Base-by-base conservation (phyloP, 169 alveolate genomes). In the Eimeria acervulina region DNA sequence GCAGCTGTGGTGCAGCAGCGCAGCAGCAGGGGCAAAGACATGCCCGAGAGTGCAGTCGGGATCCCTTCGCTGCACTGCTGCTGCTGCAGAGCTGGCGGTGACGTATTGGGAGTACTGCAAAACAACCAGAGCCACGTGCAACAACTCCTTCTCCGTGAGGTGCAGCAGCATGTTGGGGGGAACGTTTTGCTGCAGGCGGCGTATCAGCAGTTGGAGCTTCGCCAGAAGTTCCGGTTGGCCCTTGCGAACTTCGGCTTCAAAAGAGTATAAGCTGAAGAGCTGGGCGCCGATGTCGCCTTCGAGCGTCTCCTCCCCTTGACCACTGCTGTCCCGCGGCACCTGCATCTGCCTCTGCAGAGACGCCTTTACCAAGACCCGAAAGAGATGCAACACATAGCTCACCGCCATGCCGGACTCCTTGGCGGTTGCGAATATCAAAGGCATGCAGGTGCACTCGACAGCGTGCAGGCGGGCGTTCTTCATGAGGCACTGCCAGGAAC, bases 401-500 rank as follows among this genome's bases (percentile, higher is more conserved):
- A 91, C 87, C 42, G 95, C 88, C 31, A 98, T 68, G 23, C 84
- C 95, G 0, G 97, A 85, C 92, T 97, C 97, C 68, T 96, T 97
- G 26, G 98, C 96, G 5, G 97, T 96, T 21, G 98, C 98, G 26
- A 95, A 68, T 15, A 98, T 88, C 55, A 90, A 90, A 12, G 98
- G 97, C 95, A 98, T 61, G 74, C 93, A 87, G 12, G 83, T 96
- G 80, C 99, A 98, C 87, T 98, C 99, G n/a, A 95, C 91, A n/a
- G 97, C 95, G 95, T 98, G 99, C 12, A 98, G 94, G 36, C 98
- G 97, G 55, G 97, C 97, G 90, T 98, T 98, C 51, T 95, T 85
- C 95, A 98, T 96, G 92, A 98, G 97, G 51, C 99, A 98, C 31
- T 97, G 97, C 97, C 98, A 97, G 40, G 98, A 97, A 72, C 99